phyloP scores from a whole-genome alignment of 345 rosid species.

The Eucalyptus viminalis region DNA sequence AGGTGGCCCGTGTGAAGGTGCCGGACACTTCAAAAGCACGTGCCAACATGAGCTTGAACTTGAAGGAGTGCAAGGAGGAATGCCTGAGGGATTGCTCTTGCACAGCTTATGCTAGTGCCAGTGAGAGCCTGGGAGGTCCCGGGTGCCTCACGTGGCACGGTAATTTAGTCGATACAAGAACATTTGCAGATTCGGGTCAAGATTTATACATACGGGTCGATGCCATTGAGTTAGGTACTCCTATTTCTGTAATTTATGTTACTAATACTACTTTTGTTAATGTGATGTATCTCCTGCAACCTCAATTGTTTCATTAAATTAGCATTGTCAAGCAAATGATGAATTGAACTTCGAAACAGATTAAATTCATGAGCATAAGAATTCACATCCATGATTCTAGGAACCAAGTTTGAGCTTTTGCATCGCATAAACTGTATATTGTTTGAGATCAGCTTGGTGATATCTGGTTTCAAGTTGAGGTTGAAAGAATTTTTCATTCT shows the following conservation, averaged over 20 bases:
- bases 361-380: not conserved
- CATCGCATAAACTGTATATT: not conserved
- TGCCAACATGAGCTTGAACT: slow-evolving; percentile 25
- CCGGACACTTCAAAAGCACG: slow-evolving; percentile 34
- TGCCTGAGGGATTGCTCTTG: slow-evolving; percentile 50
- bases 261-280: not conserved
- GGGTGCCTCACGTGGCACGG: slow-evolving; percentile 59
- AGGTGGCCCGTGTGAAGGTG: slow-evolving; percentile 23
- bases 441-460: not conserved
- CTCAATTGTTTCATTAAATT: not conserved
- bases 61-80: slow-evolving; percentile 15
- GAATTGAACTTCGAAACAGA: not conserved
- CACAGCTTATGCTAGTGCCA: slow-evolving; percentile 34
- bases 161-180: slow-evolving; percentile 25
- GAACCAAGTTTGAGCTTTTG: not conserved
- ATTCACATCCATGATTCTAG: not conserved
- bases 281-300: not conserved
- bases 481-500: not conserved
- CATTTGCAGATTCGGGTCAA: slow-evolving; percentile 25
- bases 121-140: slow-evolving; percentile 11
- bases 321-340: not conserved
- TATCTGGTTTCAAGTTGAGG: not conserved
- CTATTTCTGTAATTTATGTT: not conserved
- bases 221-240: slow-evolving; percentile 35
- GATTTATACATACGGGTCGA: slow-evolving; percentile 39